Conservation (phyloP, 306 rosid genomes). For the Canavalia ensiformis region DNA sequence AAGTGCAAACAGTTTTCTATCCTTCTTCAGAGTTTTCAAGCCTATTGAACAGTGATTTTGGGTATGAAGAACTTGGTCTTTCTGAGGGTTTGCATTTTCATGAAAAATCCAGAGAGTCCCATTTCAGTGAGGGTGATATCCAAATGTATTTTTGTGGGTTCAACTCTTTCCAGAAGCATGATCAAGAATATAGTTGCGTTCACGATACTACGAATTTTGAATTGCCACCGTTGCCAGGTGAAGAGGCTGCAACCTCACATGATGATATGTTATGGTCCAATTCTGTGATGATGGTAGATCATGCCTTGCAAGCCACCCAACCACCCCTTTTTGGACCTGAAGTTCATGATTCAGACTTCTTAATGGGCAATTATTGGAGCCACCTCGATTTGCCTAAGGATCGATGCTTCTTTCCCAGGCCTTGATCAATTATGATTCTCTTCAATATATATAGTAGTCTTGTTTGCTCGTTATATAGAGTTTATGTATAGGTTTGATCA, state of each 20-base stretch:
- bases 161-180: slow-evolving; percentile 46
- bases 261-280: slow-evolving; percentile 58
- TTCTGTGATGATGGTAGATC: slow-evolving; percentile 63
- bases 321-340: slow-evolving; percentile 56
- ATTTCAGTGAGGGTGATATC: slow-evolving; percentile 24
- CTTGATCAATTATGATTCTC: slow-evolving; percentile 46
- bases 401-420: slow-evolving; percentile 56
- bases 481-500: slow-evolving; percentile 51
- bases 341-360: slow-evolving; percentile 57
- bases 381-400: slow-evolving; percentile 73
- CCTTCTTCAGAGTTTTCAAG: slow-evolving; percentile 55
- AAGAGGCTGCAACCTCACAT: slow-evolving; percentile 51
- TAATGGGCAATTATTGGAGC: slow-evolving; percentile 66
- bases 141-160: slow-evolving; percentile 54
- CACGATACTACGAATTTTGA: slow-evolving; percentile 49
- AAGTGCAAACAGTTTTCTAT: slow-evolving; percentile 47
- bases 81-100: slow-evolving; percentile 51
- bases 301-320: slow-evolving; percentile 52
- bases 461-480: slow-evolving; percentile 37
- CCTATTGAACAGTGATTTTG: slow-evolving; percentile 40
- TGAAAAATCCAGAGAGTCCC: slow-evolving; percentile 40
- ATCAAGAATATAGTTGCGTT: slow-evolving; percentile 28
- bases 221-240: slow-evolving; percentile 81
- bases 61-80: slow-evolving; percentile 49
- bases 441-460: slow-evolving; percentile 31